Evolutionary conservation across 805 yeast species (phyloP), one percentile per base, ranked within the genome.

Genomic region (Cyberlindnera mississippiensis): DNA sequence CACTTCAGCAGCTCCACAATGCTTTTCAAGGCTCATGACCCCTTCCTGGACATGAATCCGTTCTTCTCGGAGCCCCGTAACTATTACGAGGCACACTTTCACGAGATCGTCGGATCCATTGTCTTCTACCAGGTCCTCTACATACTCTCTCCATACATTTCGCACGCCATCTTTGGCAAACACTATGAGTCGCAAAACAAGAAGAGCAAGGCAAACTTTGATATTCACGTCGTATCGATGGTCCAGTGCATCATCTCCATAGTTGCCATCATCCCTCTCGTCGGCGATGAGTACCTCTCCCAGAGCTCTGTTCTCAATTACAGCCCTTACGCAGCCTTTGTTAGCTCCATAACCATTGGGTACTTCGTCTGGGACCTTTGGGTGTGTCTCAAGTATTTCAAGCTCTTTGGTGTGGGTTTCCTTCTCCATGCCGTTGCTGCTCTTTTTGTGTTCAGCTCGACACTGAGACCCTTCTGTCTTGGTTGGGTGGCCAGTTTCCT

Each of bases 321-420:
- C 57, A 78, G 82, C 40, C 85, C 86, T n/a, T 85, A 78, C 57
- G 80, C 81, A 1, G 88, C 87, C 0, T 71, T 90, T 55, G 85
- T 85, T 6, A 67, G 82, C 12, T 72, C 96, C 1, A 56, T 82
- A 42, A 81, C 95, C 9, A 59, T 72, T 9, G 99, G 98, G 3
- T 93, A 93, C 66, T 93, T 93, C 60, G 51, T 87, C 17, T 93
- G 99, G 99, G 99, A 93, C 63, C 47, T 83, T 28, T 63, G 66
- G 44, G 81, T 89, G 41, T 90, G 97, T 59, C 6, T 80, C 8
- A 64, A 63, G 38, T 72, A 85, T 66, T 78, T 68, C 60, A 66
- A 72, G 38, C 60, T 85, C 49, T 93, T 87, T 63, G 98, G 99
- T 1, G 39, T 76, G 13, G 88, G 90, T 33, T 93, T 86, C 63